Evolutionary conservation across 2,329 filamentous ascomycete species (phyloP).

Genomic region (Fusarium udum): DNA sequence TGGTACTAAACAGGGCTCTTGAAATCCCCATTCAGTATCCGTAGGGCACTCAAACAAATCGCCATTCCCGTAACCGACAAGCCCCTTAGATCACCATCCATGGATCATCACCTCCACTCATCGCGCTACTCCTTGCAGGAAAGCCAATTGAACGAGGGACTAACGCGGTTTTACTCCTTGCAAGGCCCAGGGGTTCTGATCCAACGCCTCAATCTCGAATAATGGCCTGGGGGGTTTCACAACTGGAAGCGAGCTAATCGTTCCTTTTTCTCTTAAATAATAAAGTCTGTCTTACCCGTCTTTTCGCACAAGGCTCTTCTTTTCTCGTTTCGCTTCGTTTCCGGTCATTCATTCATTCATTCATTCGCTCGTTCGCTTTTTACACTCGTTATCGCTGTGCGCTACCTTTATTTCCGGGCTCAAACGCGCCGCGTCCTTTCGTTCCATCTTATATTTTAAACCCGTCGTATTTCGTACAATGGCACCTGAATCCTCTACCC

Average conservation of each 20-base stretch:
- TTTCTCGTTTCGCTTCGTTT: neutral
- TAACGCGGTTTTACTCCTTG: constrained; percentile 7
- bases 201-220: constrained; percentile 4
- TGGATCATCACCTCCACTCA: constrained; percentile 6
- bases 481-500: constrained; percentile 38
- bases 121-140: neutral
- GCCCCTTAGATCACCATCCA: constrained; percentile 21
- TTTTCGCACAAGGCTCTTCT: neutral
- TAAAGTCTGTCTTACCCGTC: constrained; percentile 13
- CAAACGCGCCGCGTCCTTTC: neutral
- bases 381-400: constrained; percentile 17
- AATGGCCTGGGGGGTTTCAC: constrained; percentile 11
- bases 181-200: constrained; percentile 17
- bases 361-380: constrained; percentile 13
- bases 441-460: neutral
- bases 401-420: neutral
- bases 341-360: constrained; percentile 13
- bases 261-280: constrained; percentile 9
- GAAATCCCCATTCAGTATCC: neutral
- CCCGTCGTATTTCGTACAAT: constrained; percentile 13
- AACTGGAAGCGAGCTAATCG: constrained; percentile 3
- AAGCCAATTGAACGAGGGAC: constrained; percentile 19
- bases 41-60: neutral
- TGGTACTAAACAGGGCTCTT: neutral
- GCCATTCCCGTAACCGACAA: constrained; percentile 17